Evolutionary conservation across 495 filamentous ascomycete genomes (phyloP), one percentile per base, ranked within the genome.

Genomic region (Cudoniella acicularis): DNA sequence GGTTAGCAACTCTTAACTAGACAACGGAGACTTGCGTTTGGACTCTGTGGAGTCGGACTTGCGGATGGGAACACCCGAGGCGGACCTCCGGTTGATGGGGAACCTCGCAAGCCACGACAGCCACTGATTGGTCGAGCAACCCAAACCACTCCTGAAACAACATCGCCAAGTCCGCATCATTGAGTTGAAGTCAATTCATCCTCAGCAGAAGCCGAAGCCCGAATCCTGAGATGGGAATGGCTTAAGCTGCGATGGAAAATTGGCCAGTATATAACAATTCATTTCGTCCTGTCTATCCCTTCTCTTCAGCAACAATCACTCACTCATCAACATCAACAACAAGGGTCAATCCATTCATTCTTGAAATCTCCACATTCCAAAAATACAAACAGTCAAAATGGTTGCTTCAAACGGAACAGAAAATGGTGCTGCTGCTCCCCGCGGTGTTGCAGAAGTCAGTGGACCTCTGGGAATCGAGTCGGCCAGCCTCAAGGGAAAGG

Each of bases 401-500:
- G 51, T 41, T 9, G 25, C 51, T 13, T 53, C 51, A 53, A 23
- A 53, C 10, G 51, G 51, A 53, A 23, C 22, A 4, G 51, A 36
- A 18, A 53, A 53, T 42, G 51, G 51, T 25, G 16, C 25, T 20
- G 25, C 16, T 10, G 9, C 51, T 3, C 13, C 54, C 21, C 8
- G 20, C 23, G 54, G 49, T 23, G 30, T 59, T 40, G 50, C 61
- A 1, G 48, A 23, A n/a, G 46, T 63, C 10, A 26, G 20, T 20
- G 81, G 78, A 17, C 73, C 78, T 47, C 69, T 81, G 16, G 78
- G 78, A 23, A 61, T 78, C 52, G 75, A 69, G 4, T 72, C 74
- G 45, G 77, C 78, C 27, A 77, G 76, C 25, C 70, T 81, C 9
- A 70, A 71, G 47, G 78, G 77, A 60, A 81, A 81, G 70, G 76